phyloP scores from a whole-genome alignment of 139 green algal species.

The Tetraselmis chui region DNA sequence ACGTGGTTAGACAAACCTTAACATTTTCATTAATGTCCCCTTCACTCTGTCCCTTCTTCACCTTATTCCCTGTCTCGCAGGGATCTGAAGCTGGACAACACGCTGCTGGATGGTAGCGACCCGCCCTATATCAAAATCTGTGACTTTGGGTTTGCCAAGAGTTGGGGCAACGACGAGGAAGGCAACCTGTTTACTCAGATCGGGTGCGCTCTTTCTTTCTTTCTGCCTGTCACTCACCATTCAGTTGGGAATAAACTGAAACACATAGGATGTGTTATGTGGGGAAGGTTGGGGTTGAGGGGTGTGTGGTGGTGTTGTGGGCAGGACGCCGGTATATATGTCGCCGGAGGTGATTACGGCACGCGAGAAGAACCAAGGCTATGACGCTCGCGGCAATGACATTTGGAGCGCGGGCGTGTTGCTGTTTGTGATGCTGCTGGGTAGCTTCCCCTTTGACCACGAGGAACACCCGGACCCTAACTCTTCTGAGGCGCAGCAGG shows the following conservation, averaged over 20 bases:
- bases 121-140: slow-evolving; percentile 41
- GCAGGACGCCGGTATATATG: slow-evolving; percentile 72
- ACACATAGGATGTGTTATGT: too few relatives aligned
- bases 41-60: slow-evolving; percentile 13
- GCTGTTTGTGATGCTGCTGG: slow-evolving; percentile 72
- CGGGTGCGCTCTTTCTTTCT: background rate
- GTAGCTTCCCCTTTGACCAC: slow-evolving; percentile 83
- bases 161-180: background rate
- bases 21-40: slow-evolving; percentile 14
- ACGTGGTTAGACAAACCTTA: background rate
- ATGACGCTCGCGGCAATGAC: background rate
- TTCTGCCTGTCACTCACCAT: too few relatives aligned
- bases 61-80: slow-evolving; percentile 6
- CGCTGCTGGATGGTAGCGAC: slow-evolving; percentile 63
- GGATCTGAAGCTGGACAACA: slow-evolving; percentile 73
- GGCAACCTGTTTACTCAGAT: background rate
- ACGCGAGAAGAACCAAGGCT: background rate
- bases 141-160: slow-evolving; percentile 29
- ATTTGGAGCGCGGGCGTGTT: slow-evolving; percentile 40
- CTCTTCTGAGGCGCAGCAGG: background rate
- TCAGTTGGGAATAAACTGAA: too few relatives aligned
- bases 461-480: slow-evolving; percentile 3
- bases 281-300: too few relatives aligned
- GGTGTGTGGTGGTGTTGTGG: too few relatives aligned
- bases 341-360: slow-evolving; percentile 48